phyloP scores from a whole-genome alignment of 352 stramenopile genomes.

The Thalassiosira hispida region DNA sequence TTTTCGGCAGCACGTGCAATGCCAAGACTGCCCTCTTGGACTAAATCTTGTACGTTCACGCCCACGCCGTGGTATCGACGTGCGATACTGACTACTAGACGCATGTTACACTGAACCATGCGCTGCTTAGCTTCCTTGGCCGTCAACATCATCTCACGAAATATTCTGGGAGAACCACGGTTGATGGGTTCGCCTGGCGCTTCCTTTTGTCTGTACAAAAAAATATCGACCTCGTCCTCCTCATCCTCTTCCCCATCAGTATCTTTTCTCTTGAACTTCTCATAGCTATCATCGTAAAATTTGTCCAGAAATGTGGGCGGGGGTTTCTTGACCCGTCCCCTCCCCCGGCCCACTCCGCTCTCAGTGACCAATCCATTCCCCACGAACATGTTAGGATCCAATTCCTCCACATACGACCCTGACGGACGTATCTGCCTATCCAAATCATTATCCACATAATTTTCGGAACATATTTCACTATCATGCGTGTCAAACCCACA shows the following conservation, averaged over 20 bases:
- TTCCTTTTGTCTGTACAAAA: slow-evolving; percentile 37
- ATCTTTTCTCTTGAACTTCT: slow-evolving; percentile 46
- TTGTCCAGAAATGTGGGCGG: slow-evolving; percentile 64
- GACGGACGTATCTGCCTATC: slow-evolving; percentile 66
- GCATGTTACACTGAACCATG: slow-evolving; percentile 88
- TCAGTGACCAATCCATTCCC: slow-evolving; percentile 76
- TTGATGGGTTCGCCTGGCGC: slow-evolving; percentile 67
- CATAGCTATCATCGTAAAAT: slow-evolving; percentile 68
- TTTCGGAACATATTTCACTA: slow-evolving; percentile 48
- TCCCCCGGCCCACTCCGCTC: slow-evolving; percentile 68
- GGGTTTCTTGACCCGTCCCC: slow-evolving; percentile 71
- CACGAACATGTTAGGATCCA: slow-evolving; percentile 82
- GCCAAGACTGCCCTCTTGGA: slow-evolving; percentile 86
- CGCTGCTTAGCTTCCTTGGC: slow-evolving; percentile 80
- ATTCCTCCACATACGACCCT: slow-evolving; percentile 55
- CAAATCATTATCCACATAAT: slow-evolving; percentile 54
- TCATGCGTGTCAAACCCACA: slow-evolving; percentile 70
- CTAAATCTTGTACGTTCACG: slow-evolving; percentile 85
- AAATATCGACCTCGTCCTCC: slow-evolving; percentile 50
- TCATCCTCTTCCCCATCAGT: slow-evolving; percentile 17
- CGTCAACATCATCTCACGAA: slow-evolving; percentile 79
- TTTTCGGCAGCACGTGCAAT: slow-evolving; percentile 85
- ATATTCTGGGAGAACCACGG: slow-evolving; percentile 69
- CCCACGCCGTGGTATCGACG: slow-evolving; percentile 84
- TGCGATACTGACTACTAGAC: slow-evolving; percentile 88